A percentile compares a stretch with the other conserved stretches of the same genome.
These are phyloP conservation scores for Chaetothyriales sp. DNA, from an alignment of 2,329 filamentous ascomycete genomes.

Conservation along the genomic window DNA sequence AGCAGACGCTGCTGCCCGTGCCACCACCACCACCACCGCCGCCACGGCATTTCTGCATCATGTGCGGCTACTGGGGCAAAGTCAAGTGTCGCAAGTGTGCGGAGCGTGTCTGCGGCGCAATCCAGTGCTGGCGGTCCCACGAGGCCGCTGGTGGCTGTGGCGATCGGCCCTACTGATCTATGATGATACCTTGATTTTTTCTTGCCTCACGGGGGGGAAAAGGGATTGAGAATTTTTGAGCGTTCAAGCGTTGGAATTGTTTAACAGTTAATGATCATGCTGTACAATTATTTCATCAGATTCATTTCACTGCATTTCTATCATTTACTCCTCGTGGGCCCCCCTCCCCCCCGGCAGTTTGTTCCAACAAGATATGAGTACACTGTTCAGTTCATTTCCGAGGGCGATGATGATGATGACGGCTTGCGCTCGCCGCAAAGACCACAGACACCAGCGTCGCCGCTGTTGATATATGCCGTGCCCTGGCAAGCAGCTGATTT, in stretches of 20 bases:
- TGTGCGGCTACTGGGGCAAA: constrained; percentile 38
- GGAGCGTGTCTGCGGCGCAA: constrained; percentile 30
- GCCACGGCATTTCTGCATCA: constrained; percentile 30
- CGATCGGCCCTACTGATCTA: not conserved
- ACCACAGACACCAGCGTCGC: constrained; percentile 55
- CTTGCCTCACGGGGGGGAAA: no score
- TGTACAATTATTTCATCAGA: not conserved
- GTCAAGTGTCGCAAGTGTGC: constrained; percentile 34
- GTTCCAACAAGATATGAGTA: no score
- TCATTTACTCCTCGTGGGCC: not conserved
- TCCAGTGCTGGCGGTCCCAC: constrained; percentile 33
- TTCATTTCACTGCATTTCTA: not conserved
- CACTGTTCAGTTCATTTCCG: not conserved
- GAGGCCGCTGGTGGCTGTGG: constrained; percentile 28
- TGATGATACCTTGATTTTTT: no score
- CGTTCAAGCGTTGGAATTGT: constrained; percentile 1
- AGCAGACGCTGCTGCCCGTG: not conserved
- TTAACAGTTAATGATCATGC: not conserved
- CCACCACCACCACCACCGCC: no score
- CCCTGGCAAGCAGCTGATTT: constrained; percentile 38
- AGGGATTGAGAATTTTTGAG: not conserved
- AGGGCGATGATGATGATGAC: not conserved
- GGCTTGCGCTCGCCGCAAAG: constrained; percentile 42
- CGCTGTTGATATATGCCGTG: constrained; percentile 50
- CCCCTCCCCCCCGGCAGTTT: no score